Conservation (phyloP, 352 stramenopile genomes). For the Pythium guiyangense region DNA sequence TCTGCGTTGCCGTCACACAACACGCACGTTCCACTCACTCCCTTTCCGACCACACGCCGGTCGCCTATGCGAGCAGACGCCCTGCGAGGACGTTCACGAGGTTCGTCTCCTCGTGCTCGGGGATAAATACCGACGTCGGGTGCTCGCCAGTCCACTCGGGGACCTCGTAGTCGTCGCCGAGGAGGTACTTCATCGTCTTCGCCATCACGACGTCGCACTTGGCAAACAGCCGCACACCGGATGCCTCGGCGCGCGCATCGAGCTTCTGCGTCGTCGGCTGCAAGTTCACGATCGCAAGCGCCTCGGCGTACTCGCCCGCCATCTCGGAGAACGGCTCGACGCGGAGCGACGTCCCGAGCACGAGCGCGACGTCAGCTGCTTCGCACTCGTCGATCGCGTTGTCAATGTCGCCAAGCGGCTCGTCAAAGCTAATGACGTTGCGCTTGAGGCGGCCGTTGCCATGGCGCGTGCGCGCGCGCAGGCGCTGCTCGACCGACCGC, state of each 20-base stretch:
- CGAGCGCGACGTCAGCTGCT: constrained; percentile 63
- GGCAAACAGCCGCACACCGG: constrained; percentile 61
- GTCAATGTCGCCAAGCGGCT: constrained; percentile 77
- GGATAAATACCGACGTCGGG: constrained; percentile 52
- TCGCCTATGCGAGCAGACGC: constrained; percentile 28
- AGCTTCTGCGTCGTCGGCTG: constrained; percentile 67
- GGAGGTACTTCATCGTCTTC: constrained; percentile 66
- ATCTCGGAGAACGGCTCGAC: constrained; percentile 83
- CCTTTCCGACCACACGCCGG: no score
- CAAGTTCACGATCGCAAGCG: constrained; percentile 75
- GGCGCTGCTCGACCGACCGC: constrained; percentile 47
- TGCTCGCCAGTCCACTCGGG: constrained; percentile 58
- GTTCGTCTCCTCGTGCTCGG: constrained; percentile 67
- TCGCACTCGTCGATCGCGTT: constrained; percentile 77
- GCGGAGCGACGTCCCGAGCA: constrained; percentile 69
- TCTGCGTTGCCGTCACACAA: not conserved
- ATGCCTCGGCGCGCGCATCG: constrained; percentile 58
- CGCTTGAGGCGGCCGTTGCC: constrained; percentile 70
- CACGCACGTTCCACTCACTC: not conserved
- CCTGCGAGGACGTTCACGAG: constrained; percentile 80
- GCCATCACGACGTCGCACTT: constrained; percentile 77
- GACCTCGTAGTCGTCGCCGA: constrained; percentile 54
- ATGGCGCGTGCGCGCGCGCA: constrained; percentile 63
- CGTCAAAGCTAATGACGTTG: constrained; percentile 80
- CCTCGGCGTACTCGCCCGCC: constrained; percentile 68